phyloP scores from a whole-genome alignment of 2,329 filamentous ascomycete genomes.

The Arthrobotrys sinensis region DNA sequence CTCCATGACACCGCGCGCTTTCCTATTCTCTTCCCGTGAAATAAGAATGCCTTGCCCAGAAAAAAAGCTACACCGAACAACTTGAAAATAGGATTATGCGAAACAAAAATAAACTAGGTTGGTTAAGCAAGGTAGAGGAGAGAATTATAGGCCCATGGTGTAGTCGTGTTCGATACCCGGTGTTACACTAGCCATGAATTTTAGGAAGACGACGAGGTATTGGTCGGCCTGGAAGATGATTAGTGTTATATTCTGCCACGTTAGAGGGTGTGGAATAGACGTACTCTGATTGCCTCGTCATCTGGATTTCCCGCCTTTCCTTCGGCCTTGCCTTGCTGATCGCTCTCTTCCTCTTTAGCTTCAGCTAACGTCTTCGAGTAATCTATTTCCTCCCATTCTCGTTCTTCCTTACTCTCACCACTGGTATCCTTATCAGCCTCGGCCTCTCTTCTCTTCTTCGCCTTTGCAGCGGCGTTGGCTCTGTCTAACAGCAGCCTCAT shows the following conservation, averaged over 20 bases:
- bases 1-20: conserved; percentile 1
- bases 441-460: conserved; percentile 72
- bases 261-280: background rate
- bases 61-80: too few relatives aligned
- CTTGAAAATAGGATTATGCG: background rate
- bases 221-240: conserved; percentile 78
- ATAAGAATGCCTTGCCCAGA: too few relatives aligned
- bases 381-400: conserved; percentile 77
- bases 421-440: conserved; percentile 59
- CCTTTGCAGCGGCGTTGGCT: conserved; percentile 91
- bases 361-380: conserved; percentile 63
- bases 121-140: background rate
- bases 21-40: background rate
- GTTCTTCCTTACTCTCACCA: conserved; percentile 69
- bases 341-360: conserved; percentile 55
- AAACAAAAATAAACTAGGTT: background rate
- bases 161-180: conserved; percentile 98
- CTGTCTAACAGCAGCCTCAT: conserved; percentile 98
- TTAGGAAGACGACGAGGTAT: conserved; percentile 88
- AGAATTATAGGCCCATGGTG: conserved; percentile 76
- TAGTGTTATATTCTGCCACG: background rate
- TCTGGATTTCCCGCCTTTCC: conserved; percentile 45
- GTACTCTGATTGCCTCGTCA: conserved; percentile 58
- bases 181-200: conserved; percentile 91
- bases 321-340: conserved; percentile 55